Percentiles rank a stretch among this genome's conserved stretches.
phyloP scores from a whole-genome alignment of 1,284 basidiomycete species.

The Melampsora abietis-canadensis region DNA sequence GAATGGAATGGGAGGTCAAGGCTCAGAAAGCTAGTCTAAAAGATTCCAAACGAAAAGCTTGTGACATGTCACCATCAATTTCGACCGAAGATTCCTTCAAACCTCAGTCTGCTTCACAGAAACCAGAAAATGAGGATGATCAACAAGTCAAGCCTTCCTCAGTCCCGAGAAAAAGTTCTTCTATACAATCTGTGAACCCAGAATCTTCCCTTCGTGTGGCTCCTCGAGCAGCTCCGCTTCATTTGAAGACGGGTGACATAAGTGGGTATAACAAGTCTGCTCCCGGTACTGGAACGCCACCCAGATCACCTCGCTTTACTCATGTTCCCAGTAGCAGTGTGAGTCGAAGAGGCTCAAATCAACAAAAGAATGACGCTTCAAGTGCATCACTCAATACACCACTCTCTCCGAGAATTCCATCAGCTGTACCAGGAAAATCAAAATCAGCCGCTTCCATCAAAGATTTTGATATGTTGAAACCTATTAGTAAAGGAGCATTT shows the following conservation, averaged over 20 bases:
- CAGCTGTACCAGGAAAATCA: constrained; percentile 70
- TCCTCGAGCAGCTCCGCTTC: constrained; percentile 12
- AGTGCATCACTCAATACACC: constrained; percentile 57
- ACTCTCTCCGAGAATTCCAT: constrained; percentile 81
- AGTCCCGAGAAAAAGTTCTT: neutral
- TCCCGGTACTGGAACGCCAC: constrained; percentile 31
- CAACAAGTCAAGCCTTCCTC: no score
- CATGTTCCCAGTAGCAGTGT: neutral
- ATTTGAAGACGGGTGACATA: constrained; percentile 8
- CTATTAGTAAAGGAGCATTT: constrained; percentile 97
- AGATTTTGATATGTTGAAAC: constrained; percentile 99
- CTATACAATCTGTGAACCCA: neutral
- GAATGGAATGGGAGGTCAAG: constrained; percentile 92
- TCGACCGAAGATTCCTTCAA: neutral
- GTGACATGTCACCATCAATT: neutral
- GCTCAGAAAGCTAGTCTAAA: constrained; percentile 55
- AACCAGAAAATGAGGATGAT: neutral
- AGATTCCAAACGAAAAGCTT: neutral
- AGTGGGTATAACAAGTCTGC: constrained; percentile 16
- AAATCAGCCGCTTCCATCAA: constrained; percentile 88
- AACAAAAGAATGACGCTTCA: constrained; percentile 30
- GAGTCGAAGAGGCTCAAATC: constrained; percentile 17
- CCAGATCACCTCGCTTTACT: constrained; percentile 24
- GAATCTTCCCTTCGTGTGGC: neutral
- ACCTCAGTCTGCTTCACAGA: neutral